Evolutionary conservation across 1,284 basidiomycete species (phyloP).

Genomic region (Volvariella volvacea): DNA sequence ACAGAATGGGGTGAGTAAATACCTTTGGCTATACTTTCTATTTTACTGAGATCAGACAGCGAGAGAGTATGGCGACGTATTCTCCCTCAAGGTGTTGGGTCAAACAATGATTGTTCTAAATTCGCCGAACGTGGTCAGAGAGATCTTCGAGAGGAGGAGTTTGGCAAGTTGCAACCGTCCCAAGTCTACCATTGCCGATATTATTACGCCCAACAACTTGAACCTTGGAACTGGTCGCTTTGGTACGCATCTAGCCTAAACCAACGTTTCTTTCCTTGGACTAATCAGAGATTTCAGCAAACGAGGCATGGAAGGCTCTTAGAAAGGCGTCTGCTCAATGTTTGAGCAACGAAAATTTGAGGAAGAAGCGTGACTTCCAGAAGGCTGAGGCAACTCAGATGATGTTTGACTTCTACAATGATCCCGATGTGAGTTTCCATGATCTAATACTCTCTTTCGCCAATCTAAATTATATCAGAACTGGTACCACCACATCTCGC

Average conservation of each 20-base stretch:
- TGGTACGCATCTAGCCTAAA: conserved; percentile 10
- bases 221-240: conserved; percentile 14
- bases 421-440: conserved; percentile 17
- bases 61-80: conserved; percentile 16
- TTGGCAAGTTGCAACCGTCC: conserved; percentile 16
- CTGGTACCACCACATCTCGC: conserved; percentile 20
- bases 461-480: conserved; percentile 16
- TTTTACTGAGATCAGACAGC: conserved; percentile 14
- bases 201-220: conserved; percentile 13
- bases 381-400: too few relatives aligned
- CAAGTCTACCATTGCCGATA: conserved; percentile 14
- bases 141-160: conserved; percentile 20
- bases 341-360: too few relatives aligned
- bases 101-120: conserved; percentile 17
- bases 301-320: too few relatives aligned
- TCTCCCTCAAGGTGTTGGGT: conserved; percentile 13
- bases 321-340: too few relatives aligned
- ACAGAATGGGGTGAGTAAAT: too few relatives aligned
- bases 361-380: too few relatives aligned
- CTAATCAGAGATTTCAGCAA: too few relatives aligned
- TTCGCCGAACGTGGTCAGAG: conserved; percentile 13
- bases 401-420: too few relatives aligned
- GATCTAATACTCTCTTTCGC: conserved; percentile 13
- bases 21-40: too few relatives aligned
- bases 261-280: background rate